These are phyloP conservation scores for Amauroascus niger DNA, from an alignment of 2,329 filamentous ascomycete species.

Conservation along the genomic window DNA sequence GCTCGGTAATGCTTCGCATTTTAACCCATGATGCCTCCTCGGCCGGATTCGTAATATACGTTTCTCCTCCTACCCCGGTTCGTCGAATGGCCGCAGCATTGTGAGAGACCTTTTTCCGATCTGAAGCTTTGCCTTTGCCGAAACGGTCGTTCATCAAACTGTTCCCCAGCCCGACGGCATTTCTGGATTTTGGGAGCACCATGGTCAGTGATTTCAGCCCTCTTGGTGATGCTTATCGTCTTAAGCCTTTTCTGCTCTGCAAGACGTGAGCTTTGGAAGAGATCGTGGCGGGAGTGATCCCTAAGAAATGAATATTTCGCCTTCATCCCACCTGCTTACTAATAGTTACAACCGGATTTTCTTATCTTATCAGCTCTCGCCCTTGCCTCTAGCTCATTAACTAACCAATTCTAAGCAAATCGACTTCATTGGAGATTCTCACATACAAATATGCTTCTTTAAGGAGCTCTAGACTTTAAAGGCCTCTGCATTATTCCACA, in stretches of 20 bases:
- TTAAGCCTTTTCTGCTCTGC: neutral
- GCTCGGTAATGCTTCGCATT: constrained; percentile 97
- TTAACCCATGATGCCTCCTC: constrained; percentile 96
- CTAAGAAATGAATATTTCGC: neutral
- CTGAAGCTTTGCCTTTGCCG: constrained; percentile 77
- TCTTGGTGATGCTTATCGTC: neutral
- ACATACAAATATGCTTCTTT: too few species aligned
- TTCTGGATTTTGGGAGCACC: constrained; percentile 87
- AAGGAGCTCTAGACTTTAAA: too few species aligned
- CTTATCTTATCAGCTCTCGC: constrained; percentile 1
- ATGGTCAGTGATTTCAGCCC: constrained; percentile 39
- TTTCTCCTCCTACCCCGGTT: constrained; percentile 65
- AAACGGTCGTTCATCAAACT: constrained; percentile 98
- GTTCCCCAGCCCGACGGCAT: constrained; percentile 88
- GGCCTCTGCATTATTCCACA: too few species aligned
- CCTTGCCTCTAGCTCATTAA: neutral
- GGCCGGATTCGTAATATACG: constrained; percentile 82
- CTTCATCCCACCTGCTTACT: constrained; percentile 10
- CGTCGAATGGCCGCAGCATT: constrained; percentile 57
- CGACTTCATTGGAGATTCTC: too few species aligned
- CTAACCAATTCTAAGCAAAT: too few species aligned
- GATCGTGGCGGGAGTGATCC: neutral
- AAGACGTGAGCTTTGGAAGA: neutral
- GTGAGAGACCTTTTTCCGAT: constrained; percentile 63
- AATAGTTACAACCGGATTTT: neutral